Percentiles rank a stretch among this genome's conserved stretches.
These are phyloP conservation scores for Houttuynia cordata DNA, from an alignment of 164 flowering plant species.

Conservation along the genomic window DNA sequence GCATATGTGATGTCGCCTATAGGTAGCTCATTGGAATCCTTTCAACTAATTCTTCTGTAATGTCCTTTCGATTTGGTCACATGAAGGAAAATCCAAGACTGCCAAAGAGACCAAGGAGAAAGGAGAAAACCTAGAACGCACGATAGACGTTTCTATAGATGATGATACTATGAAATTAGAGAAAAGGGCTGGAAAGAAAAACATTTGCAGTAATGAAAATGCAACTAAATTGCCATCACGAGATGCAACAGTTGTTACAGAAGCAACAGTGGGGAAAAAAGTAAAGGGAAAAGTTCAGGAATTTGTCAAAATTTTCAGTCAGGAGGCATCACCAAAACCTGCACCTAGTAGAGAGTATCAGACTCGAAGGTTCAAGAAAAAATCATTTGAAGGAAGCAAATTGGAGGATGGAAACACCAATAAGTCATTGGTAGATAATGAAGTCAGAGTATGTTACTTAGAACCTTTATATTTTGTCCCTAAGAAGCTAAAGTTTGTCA, in stretches of 20 bases:
- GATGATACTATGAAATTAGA: constrained; percentile 13
- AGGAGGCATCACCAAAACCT: constrained; percentile 35
- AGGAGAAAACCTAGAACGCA: constrained; percentile 17
- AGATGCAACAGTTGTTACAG: constrained; percentile 13
- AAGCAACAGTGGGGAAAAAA: constrained; percentile 18
- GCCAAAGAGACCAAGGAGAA: constrained; percentile 6
- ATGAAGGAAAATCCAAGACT: constrained; percentile 18
- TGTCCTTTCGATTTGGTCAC: not conserved
- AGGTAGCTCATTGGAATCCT: not conserved
- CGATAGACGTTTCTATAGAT: constrained; percentile 7
- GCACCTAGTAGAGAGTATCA: constrained; percentile 8
- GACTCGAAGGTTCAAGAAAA: constrained; percentile 15
- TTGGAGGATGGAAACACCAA: constrained; percentile 5
- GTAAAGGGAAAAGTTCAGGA: constrained; percentile 58
- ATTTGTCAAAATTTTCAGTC: constrained; percentile 65
- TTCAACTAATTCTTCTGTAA: not conserved
- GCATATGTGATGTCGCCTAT: not conserved
- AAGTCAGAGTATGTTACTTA: constrained; percentile 21
- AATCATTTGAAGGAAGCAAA: constrained; percentile 11
- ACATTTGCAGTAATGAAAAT: constrained; percentile 4
- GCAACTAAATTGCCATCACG: constrained; percentile 13
- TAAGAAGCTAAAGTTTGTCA: not conserved
- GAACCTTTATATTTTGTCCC: no score
- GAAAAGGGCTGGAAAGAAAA: constrained; percentile 19
- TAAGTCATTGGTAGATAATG: constrained; percentile 13